Conservation (phyloP, 176 grass and related monocot genomes). For the Eremochloa ophiuroides region DNA sequence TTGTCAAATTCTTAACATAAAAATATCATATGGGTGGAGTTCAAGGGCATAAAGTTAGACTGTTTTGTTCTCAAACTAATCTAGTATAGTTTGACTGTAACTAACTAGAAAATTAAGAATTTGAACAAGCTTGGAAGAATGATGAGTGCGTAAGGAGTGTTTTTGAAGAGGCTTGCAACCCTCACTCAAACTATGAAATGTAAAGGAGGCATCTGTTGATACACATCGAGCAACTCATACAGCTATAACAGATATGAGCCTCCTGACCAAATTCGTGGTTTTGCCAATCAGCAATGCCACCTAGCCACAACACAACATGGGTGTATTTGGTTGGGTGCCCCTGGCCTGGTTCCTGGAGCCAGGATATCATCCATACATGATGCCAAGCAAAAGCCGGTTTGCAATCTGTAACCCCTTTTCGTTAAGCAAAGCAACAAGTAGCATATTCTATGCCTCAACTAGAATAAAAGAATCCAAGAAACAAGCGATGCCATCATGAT, state of each 20-base stretch:
- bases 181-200: not conserved
- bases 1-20: not conserved
- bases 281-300: not conserved
- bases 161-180: not conserved
- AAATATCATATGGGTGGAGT: not conserved
- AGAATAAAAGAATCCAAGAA: slow-evolving; percentile 8
- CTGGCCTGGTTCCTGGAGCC: no score
- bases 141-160: not conserved
- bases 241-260: not conserved
- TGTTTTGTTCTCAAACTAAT: not conserved
- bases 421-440: not conserved
- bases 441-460: not conserved
- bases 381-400: not conserved
- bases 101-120: not conserved
- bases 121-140: not conserved
- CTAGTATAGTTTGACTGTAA: not conserved
- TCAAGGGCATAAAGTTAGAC: not conserved
- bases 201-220: not conserved
- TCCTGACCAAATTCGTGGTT: not conserved
- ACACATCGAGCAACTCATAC: not conserved
- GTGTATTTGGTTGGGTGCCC: no score
- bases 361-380: not conserved
- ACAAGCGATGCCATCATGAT: not conserved
- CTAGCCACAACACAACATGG: not conserved
- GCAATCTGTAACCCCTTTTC: not conserved